Base-by-base conservation (phyloP, 768 basidiomycete species). In the Lactarius psammicola region DNA sequence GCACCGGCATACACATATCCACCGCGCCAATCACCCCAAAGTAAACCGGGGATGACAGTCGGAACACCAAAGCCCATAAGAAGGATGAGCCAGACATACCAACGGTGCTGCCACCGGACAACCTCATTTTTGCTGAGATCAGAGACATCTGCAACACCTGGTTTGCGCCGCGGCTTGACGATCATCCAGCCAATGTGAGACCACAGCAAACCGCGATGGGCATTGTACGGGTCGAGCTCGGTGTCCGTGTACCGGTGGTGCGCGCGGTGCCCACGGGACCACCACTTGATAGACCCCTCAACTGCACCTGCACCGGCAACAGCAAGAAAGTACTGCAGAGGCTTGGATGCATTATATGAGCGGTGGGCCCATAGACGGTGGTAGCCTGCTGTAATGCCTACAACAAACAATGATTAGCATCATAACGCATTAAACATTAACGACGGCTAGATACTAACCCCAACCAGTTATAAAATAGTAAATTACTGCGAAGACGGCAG, bases 201-300 rank as follows among this genome's bases (percentile, higher is more conserved):
- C 82, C 85, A 93, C 73, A 86, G 82, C 73, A 96, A 84, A 61
- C 95, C 95, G 71, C 89, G 87, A 77, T 94, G 90, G 8, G 94
- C 94, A 69, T 92, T 90, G 80, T 98, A 97, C 0, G 95, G 95
- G 78, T 97, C 95, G 68, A 98, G 89, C 62, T 94, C 92, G 72
- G 95, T 98, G 78, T 96, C 95, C 71, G 95, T 98, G 80, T 97
- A 96, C 51, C 95, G 86, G 74, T 97, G 95, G 76, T 97, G 95
- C 3, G 96, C 96, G 66, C 96, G 92, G 81, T 99, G 97, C 56
- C 95, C 95, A 60, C 97, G 86, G 26, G 89, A 89, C 97, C 97
- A 98, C 97, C 97, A 98, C 76, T 93, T 91, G 80, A 99, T 96
- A 26, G 95, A 97, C 10, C 96, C 96, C 74, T 99, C 86, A 56